These are phyloP conservation scores for Tylopilus sp. DNA, from an alignment of 768 basidiomycete species.

Conservation along the genomic window DNA sequence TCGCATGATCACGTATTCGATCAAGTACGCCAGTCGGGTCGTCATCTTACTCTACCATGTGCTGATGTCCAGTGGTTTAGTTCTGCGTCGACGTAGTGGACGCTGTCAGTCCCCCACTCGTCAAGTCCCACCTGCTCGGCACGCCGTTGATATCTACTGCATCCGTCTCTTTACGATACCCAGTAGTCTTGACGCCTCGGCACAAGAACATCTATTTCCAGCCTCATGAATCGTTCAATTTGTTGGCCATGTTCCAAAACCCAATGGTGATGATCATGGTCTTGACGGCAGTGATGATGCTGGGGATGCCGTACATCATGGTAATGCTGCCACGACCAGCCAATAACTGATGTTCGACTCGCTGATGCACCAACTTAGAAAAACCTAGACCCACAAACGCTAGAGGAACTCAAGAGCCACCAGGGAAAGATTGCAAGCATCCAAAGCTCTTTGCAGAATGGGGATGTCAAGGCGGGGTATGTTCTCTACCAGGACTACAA, in stretches of 20 bases:
- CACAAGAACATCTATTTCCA: conserved; percentile 62
- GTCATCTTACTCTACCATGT: neutral
- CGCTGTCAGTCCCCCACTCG: conserved; percentile 44
- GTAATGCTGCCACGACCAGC: conserved; percentile 34
- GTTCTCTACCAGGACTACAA: conserved; percentile 16
- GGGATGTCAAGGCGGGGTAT: conserved; percentile 59
- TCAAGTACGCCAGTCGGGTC: conserved; percentile 42
- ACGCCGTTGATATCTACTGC: conserved; percentile 64
- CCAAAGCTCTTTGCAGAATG: conserved; percentile 55
- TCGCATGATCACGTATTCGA: conserved; percentile 71
- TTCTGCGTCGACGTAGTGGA: conserved; percentile 62
- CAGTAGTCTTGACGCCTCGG: conserved; percentile 53
- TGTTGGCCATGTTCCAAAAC: conserved; percentile 72
- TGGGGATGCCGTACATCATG: conserved; percentile 75
- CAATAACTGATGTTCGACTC: neutral
- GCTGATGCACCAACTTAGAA: conserved; percentile 43
- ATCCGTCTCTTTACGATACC: conserved; percentile 54
- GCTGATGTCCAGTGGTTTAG: conserved; percentile 34
- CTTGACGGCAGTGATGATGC: conserved; percentile 59
- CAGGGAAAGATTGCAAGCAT: conserved; percentile 54
- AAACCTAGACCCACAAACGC: conserved; percentile 67
- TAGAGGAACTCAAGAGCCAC: conserved; percentile 61
- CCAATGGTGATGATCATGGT: conserved; percentile 85
- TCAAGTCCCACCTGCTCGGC: conserved; percentile 62
- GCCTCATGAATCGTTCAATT: conserved; percentile 68